Percentiles rank a stretch among this genome's conserved stretches.
phyloP scores from a whole-genome alignment of 177 flowering plant species.

The Vitis hybrid region DNA sequence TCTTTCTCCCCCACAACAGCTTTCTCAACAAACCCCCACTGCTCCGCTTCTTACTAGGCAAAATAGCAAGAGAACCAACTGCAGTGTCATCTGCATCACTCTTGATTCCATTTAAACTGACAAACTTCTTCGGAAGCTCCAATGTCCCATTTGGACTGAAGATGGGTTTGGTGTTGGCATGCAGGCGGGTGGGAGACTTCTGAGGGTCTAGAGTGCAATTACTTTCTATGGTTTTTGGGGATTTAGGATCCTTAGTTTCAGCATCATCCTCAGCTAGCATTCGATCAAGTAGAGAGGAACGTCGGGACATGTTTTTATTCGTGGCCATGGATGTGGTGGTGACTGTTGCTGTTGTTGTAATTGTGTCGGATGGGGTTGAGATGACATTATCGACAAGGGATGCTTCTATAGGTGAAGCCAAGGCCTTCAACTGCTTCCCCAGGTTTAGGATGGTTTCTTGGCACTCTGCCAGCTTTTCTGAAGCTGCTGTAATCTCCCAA shows the following conservation, averaged over 20 bases:
- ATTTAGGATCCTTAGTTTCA: constrained; percentile 20
- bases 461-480: constrained; percentile 89
- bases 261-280: constrained; percentile 67
- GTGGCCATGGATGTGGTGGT: not conserved
- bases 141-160: not conserved
- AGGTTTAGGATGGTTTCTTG: constrained; percentile 78
- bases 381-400: constrained; percentile 51
- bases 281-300: constrained; percentile 66
- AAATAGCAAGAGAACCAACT: constrained; percentile 47
- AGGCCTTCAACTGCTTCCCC: constrained; percentile 80
- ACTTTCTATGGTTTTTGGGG: constrained; percentile 45
- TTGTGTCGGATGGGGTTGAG: constrained; percentile 24
- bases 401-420: constrained; percentile 59
- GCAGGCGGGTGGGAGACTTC: constrained; percentile 11
- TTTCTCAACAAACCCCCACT: constrained; percentile 53
- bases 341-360: constrained; percentile 9
- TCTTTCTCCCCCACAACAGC: constrained; percentile 65
- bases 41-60: constrained; percentile 47
- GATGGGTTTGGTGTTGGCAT: constrained; percentile 5
- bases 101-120: constrained; percentile 20
- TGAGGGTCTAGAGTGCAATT: constrained; percentile 29
- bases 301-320: constrained; percentile 28
- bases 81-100: constrained; percentile 18
- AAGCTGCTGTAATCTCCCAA: constrained; percentile 77
- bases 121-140: constrained; percentile 16